Evolutionary conservation across 257 asterid species (phyloP).

Genomic region (Ophiorrhiza pumila): DNA sequence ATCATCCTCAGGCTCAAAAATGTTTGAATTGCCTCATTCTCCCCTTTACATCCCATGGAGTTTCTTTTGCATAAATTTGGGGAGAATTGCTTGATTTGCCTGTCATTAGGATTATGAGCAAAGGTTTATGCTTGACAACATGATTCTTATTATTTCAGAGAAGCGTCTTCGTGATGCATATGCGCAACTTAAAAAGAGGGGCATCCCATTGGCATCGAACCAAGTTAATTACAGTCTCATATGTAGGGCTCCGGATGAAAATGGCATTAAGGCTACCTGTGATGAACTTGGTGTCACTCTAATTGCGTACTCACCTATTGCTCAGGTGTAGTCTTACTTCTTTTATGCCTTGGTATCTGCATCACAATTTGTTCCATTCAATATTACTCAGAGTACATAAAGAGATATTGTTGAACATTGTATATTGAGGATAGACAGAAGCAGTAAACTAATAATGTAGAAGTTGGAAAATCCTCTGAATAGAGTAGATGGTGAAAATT

Average conservation of each 20-base stretch:
- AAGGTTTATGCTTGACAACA: not conserved
- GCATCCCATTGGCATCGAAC: conserved; percentile 87
- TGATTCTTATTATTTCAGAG: conserved; percentile 41
- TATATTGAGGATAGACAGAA: too few species aligned
- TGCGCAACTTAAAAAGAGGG: conserved; percentile 71
- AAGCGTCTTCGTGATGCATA: conserved; percentile 81
- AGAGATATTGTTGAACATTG: too few species aligned
- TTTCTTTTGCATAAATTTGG: too few species aligned
- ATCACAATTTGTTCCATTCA: too few species aligned
- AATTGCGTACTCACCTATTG: conserved; percentile 89
- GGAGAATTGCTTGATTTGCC: too few species aligned
- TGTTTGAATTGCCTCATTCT: not conserved
- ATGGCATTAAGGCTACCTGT: conserved; percentile 85
- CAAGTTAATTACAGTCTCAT: conserved; percentile 94
- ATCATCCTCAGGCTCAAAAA: not conserved
- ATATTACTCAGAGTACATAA: too few species aligned
- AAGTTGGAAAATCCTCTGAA: too few species aligned
- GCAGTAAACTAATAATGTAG: too few species aligned
- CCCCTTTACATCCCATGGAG: too few species aligned
- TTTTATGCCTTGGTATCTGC: too few species aligned
- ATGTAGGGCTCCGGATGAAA: conserved; percentile 78
- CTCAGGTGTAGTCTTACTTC: conserved; percentile 55
- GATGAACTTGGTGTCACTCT: conserved; percentile 85
- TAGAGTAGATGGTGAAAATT: too few species aligned
- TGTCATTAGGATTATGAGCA: not conserved